Evolutionary conservation across 345 rosid genomes (phyloP).

Genomic region (Pugionium dolabratum): DNA sequence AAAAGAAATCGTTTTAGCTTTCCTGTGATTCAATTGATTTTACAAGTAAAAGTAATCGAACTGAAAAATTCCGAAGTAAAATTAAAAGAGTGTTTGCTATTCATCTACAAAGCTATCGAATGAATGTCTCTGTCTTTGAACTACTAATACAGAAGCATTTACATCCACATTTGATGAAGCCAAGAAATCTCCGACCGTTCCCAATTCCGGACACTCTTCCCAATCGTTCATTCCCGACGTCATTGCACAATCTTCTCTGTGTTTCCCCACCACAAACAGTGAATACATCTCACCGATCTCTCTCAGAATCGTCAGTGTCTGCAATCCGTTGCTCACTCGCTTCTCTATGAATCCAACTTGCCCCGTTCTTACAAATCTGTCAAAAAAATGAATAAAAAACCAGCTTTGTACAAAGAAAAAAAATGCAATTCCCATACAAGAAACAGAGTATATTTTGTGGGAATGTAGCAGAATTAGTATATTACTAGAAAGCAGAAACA

Average conservation of each 20-base stretch:
- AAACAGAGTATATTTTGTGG: too few relatives aligned
- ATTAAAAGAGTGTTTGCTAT: slow-evolving; percentile 13
- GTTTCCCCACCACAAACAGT: slow-evolving; percentile 67
- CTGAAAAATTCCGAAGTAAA: background rate
- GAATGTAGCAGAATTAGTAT: too few relatives aligned
- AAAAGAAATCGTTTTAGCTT: too few relatives aligned
- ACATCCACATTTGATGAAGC: slow-evolving; percentile 60
- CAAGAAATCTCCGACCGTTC: slow-evolving; percentile 63
- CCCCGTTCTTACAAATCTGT: slow-evolving; percentile 63
- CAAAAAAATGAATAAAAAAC: background rate
- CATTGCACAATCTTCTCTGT: slow-evolving; percentile 49
- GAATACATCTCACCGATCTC: slow-evolving; percentile 58
- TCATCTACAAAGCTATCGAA: slow-evolving; percentile 37
- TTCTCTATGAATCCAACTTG: slow-evolving; percentile 59
- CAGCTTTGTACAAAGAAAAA: background rate
- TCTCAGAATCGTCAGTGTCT: slow-evolving; percentile 51
- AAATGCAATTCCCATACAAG: background rate
- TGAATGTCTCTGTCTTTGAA: slow-evolving; percentile 62
- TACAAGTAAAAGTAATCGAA: too few relatives aligned
- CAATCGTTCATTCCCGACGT: slow-evolving; percentile 75
- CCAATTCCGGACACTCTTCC: slow-evolving; percentile 92
- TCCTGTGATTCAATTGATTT: too few relatives aligned
- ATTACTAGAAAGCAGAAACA: background rate
- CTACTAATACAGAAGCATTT: slow-evolving; percentile 63
- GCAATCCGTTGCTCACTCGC: slow-evolving; percentile 44